Conservation (phyloP, 2,329 filamentous ascomycete genomes). For the Xylaria sp. region DNA sequence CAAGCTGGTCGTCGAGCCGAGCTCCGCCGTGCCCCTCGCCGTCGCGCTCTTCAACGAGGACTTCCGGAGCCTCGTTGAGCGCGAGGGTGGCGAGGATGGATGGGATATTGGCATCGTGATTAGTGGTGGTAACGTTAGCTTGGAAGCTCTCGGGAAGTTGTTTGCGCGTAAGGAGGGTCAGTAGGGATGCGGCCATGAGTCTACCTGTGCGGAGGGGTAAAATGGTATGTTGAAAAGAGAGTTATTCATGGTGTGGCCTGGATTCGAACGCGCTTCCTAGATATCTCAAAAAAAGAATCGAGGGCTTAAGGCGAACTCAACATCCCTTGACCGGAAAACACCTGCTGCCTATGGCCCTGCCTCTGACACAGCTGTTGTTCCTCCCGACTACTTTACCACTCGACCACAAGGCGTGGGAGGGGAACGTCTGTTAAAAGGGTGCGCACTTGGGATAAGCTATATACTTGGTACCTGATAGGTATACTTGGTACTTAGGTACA, state of each 20-base stretch:
- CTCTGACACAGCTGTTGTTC: neutral
- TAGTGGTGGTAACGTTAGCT: constrained; percentile 68
- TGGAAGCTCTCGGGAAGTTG: constrained; percentile 64
- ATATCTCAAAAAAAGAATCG: constrained; percentile 3
- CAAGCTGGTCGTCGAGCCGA: constrained; percentile 92
- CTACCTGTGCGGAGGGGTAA: neutral
- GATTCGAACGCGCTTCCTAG: neutral
- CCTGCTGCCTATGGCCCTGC: neutral
- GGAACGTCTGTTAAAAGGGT: neutral
- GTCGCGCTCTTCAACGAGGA: constrained; percentile 87
- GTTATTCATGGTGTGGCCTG: neutral
- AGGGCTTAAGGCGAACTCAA: too few species aligned
- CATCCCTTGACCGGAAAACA: constrained; percentile 3
- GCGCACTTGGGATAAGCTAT: neutral
- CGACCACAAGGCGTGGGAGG: neutral
- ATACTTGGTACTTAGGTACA: too few species aligned
- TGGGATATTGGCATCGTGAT: constrained; percentile 76
- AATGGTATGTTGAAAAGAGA: neutral
- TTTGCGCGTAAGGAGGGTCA: constrained; percentile 50
- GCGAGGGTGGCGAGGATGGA: constrained; percentile 74
- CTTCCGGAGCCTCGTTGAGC: constrained; percentile 76
- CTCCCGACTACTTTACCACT: constrained; percentile 5
- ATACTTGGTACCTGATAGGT: neutral
- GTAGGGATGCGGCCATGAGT: neutral
- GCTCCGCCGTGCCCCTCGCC: constrained; percentile 83